Evolutionary conservation across 768 basidiomycete species (phyloP).

Genomic region (Lyophyllum shimeji): DNA sequence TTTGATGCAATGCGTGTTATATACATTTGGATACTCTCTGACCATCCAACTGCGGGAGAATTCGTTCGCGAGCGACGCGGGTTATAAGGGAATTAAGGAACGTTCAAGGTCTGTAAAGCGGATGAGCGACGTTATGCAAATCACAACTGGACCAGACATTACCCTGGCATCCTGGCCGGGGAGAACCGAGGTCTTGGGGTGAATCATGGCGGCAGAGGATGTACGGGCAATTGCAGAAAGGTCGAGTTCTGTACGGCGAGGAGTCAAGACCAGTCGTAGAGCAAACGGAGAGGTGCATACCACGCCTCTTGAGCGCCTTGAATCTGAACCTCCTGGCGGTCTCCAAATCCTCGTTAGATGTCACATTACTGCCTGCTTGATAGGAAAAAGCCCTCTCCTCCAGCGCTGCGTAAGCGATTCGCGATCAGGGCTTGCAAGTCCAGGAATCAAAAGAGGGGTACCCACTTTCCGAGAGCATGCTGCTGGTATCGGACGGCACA

Average conservation of each 20-base stretch:
- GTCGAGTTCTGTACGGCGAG: constrained; percentile 43
- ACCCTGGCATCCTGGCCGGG: background rate
- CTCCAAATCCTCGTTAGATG: constrained; percentile 66
- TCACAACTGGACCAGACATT: background rate
- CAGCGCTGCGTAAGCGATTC: constrained; percentile 18
- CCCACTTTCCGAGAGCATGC: constrained; percentile 20
- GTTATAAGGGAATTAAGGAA: background rate
- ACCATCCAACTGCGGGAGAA: background rate
- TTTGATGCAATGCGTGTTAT: background rate
- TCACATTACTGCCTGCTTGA: constrained; percentile 38
- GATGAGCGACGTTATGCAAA: background rate
- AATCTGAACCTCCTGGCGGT: constrained; percentile 68
- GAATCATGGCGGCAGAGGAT: constrained; percentile 66
- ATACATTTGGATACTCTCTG: background rate
- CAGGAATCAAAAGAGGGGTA: background rate
- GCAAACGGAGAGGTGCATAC: constrained; percentile 28
- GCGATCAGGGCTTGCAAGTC: background rate
- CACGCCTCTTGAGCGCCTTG: constrained; percentile 64
- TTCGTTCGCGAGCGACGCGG: background rate
- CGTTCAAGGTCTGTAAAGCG: background rate
- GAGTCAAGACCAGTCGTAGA: background rate
- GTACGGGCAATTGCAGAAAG: constrained; percentile 82
- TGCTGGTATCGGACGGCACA: constrained; percentile 14
- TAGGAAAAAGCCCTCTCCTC: constrained; percentile 27
- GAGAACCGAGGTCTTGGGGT: constrained; percentile 29